Evolutionary conservation across 192 early-diverging fungal genomes (phyloP).

Genomic region (Entrophospora sp.): DNA sequence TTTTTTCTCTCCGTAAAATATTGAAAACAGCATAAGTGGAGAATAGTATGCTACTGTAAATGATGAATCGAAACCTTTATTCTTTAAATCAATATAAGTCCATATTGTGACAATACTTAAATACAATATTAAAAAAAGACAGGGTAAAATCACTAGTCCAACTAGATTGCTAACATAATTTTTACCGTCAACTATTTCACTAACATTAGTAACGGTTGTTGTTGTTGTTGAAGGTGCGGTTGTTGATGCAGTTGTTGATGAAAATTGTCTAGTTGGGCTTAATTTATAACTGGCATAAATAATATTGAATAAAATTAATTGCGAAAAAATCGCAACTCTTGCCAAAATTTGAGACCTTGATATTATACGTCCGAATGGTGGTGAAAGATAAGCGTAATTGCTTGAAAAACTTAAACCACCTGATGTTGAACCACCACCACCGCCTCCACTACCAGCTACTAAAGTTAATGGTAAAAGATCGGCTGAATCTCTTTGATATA

Average conservation of each 20-base stretch:
- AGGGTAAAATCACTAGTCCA: slow-evolving; percentile 10
- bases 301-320: slow-evolving; percentile 7
- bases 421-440: not conserved
- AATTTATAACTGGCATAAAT: slow-evolving; percentile 17
- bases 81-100: slow-evolving; percentile 13
- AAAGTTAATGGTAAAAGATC: slow-evolving; percentile 21
- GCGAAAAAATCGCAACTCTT: slow-evolving; percentile 12
- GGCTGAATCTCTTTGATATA: slow-evolving; percentile 7
- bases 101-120: slow-evolving; percentile 10
- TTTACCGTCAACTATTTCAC: not conserved
- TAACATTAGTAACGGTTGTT: not conserved
- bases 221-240: not conserved
- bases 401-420: slow-evolving; percentile 2
- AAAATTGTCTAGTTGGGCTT: too few relatives aligned
- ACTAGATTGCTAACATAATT: not conserved
- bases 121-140: not conserved
- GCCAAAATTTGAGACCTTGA: slow-evolving; percentile 14
- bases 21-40: slow-evolving; percentile 17
- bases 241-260: too few relatives aligned
- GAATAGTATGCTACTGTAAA: slow-evolving; percentile 19
- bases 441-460: not conserved
- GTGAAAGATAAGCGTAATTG: slow-evolving; percentile 17
- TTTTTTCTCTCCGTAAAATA: slow-evolving; percentile 22
- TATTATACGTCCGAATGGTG: slow-evolving; percentile 9
- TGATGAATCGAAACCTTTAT: slow-evolving; percentile 14